Percentiles rank a stretch among this genome's conserved stretches.
Conservation (phyloP, 352 stramenopile genomes). For the Globisporangium spinosum region DNA sequence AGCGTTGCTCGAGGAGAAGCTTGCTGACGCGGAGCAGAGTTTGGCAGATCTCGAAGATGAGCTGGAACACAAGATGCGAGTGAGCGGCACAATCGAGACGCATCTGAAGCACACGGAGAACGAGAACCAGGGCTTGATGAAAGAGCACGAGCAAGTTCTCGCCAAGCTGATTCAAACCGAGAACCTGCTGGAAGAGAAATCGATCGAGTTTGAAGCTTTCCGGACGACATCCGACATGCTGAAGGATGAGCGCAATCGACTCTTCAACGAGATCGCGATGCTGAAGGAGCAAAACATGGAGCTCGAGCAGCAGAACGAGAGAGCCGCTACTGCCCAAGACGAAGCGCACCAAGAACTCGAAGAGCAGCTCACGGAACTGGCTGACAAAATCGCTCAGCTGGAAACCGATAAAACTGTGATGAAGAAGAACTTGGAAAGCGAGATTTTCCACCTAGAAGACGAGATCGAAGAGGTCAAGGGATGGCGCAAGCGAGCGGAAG, state of each 20-base stretch:
- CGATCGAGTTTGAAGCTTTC: constrained; percentile 58
- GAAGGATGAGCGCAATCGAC: constrained; percentile 48
- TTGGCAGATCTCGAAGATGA: constrained; percentile 50
- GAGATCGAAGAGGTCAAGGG: constrained; percentile 47
- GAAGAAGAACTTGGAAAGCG: constrained; percentile 18
- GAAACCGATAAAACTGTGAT: constrained; percentile 37
- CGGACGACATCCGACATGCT: constrained; percentile 58
- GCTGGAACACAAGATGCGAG: constrained; percentile 48
- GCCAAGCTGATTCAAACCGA: constrained; percentile 45
- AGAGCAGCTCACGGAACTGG: constrained; percentile 52
- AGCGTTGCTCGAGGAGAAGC: constrained; percentile 36
- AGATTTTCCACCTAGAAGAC: constrained; percentile 30
- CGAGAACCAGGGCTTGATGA: constrained; percentile 42
- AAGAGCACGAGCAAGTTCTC: constrained; percentile 43
- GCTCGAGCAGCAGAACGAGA: constrained; percentile 39
- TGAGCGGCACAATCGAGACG: constrained; percentile 50
- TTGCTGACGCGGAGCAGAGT: constrained; percentile 47
- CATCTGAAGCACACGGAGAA: constrained; percentile 38
- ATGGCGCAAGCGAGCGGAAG: constrained; percentile 41
- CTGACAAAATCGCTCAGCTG: constrained; percentile 56
- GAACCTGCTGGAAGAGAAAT: constrained; percentile 56
- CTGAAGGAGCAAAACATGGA: constrained; percentile 47
- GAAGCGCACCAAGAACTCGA: constrained; percentile 48
- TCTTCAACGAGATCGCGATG: constrained; percentile 53
- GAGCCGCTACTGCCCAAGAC: constrained; percentile 41